Conservation (phyloP, 2,329 filamentous ascomycete genomes). For the Talaromyces sp. region DNA sequence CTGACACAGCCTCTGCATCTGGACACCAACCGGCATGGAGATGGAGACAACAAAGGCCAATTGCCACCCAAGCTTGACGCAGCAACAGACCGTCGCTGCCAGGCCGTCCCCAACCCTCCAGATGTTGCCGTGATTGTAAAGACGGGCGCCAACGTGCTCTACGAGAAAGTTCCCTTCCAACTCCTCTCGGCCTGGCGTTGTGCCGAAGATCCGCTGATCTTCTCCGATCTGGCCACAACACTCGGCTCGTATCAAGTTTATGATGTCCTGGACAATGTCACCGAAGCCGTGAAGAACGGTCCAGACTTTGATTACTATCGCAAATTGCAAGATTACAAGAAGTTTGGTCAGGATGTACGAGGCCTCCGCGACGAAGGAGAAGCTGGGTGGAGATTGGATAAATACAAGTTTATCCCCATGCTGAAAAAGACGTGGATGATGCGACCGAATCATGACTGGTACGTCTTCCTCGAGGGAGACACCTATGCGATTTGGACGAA, state of each 20-base stretch:
- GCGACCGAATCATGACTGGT: slow-evolving; percentile 54
- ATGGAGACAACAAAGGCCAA: neutral
- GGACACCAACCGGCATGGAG: neutral
- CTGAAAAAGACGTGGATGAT: slow-evolving; percentile 50
- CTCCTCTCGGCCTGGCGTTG: slow-evolving; percentile 51
- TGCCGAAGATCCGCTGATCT: slow-evolving; percentile 47
- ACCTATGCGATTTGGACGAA: slow-evolving; percentile 54
- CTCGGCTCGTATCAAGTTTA: slow-evolving; percentile 28
- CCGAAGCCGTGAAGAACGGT: slow-evolving; percentile 42
- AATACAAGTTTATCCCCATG: slow-evolving; percentile 60
- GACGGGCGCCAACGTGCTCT: slow-evolving; percentile 54
- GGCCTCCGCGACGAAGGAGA: slow-evolving; percentile 27
- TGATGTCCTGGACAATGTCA: slow-evolving; percentile 31
- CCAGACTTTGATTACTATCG: slow-evolving; percentile 48
- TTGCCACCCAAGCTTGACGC: neutral
- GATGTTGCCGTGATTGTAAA: slow-evolving; percentile 52
- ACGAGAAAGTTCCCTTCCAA: slow-evolving; percentile 50
- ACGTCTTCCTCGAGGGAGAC: slow-evolving; percentile 56
- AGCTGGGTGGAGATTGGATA: slow-evolving; percentile 52
- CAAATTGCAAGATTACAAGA: slow-evolving; percentile 40
- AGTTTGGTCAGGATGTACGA: slow-evolving; percentile 45
- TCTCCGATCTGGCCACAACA: slow-evolving; percentile 30
- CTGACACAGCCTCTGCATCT: slow-evolving; percentile 7
- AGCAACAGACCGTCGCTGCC: slow-evolving; percentile 28
- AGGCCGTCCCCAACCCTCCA: slow-evolving; percentile 42